Conservation (phyloP, 2,329 filamentous ascomycete species). For the Trichoderma sp. region DNA sequence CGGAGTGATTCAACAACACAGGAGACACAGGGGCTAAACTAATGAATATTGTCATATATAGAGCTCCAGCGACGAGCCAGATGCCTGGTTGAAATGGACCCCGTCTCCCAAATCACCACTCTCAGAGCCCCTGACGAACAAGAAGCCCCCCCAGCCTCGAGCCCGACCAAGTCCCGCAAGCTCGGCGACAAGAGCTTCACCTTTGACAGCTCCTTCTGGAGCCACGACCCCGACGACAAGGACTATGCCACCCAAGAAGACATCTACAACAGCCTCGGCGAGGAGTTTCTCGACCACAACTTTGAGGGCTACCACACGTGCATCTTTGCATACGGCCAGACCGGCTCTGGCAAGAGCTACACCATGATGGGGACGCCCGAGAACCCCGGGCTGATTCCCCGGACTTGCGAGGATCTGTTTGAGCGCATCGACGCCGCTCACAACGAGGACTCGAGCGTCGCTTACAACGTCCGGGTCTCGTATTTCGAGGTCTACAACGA, state of each 20-base stretch:
- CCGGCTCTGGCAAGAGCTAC: slow-evolving; percentile 95
- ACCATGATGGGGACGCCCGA: slow-evolving; percentile 93
- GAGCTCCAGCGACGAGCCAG: slow-evolving; percentile 76
- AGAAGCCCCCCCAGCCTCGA: slow-evolving; percentile 33
- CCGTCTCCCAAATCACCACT: slow-evolving; percentile 77
- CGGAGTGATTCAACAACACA: neutral
- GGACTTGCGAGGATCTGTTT: slow-evolving; percentile 94
- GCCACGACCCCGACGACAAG: slow-evolving; percentile 71
- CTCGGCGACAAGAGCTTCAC: slow-evolving; percentile 88
- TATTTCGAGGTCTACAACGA: slow-evolving; percentile 99
- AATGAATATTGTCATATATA: slow-evolving; percentile 38
- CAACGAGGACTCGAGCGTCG: slow-evolving; percentile 83
- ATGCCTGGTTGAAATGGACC: slow-evolving; percentile 92
- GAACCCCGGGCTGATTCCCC: slow-evolving; percentile 85
- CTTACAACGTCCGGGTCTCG: slow-evolving; percentile 93
- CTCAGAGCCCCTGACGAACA: slow-evolving; percentile 65
- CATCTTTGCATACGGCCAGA: slow-evolving; percentile 98
- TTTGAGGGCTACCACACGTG: slow-evolving; percentile 99
- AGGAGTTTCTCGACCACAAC: slow-evolving; percentile 98
- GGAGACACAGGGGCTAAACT: neutral
- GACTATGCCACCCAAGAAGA: slow-evolving; percentile 93
- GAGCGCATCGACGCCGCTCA: slow-evolving; percentile 77
- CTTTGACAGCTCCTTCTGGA: slow-evolving; percentile 99
- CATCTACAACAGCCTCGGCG: slow-evolving; percentile 88
- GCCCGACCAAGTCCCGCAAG: slow-evolving; percentile 63